Percentiles rank a stretch among this genome's conserved stretches.
Evolutionary conservation across 441 rosid species (phyloP).

Genomic region (Erodium texanum): DNA sequence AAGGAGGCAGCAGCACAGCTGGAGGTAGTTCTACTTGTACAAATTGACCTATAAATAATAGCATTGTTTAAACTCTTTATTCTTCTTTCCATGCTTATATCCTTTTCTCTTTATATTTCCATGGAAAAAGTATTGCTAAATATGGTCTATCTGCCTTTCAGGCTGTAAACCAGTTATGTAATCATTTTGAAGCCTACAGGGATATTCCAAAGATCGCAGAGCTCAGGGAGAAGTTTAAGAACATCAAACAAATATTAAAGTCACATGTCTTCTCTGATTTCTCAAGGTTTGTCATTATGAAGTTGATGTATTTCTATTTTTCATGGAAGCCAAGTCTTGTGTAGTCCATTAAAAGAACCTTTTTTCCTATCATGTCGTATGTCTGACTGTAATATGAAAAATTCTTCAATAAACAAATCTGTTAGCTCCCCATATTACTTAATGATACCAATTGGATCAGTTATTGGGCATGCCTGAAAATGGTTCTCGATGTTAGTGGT

Average conservation of each 20-base stretch:
- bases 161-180: constrained; percentile 98
- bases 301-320: not conserved
- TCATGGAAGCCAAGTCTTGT: not conserved
- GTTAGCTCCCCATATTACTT: not conserved
- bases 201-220: constrained; percentile 97
- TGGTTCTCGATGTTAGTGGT: not conserved
- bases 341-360: not conserved
- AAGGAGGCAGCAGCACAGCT: constrained; percentile 99
- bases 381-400: not conserved
- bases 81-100: not conserved
- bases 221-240: constrained; percentile 91
- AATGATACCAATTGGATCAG: not conserved
- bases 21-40: constrained; percentile 47
- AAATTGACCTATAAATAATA: not conserved
- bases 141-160: constrained; percentile 36
- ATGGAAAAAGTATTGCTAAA: constrained; percentile 5
- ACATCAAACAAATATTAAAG: constrained; percentile 88
- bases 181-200: constrained; percentile 95
- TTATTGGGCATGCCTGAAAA: not conserved
- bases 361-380: not conserved
- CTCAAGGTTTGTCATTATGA: constrained; percentile 55
- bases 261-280: constrained; percentile 95
- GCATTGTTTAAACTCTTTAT: not conserved
- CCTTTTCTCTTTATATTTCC: not conserved
- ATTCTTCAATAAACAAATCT: not conserved